Evolutionary conservation across 2,329 filamentous ascomycete genomes (phyloP), one percentile per base, ranked within the genome.

Genomic region (Pseudocercospora vitis): DNA sequence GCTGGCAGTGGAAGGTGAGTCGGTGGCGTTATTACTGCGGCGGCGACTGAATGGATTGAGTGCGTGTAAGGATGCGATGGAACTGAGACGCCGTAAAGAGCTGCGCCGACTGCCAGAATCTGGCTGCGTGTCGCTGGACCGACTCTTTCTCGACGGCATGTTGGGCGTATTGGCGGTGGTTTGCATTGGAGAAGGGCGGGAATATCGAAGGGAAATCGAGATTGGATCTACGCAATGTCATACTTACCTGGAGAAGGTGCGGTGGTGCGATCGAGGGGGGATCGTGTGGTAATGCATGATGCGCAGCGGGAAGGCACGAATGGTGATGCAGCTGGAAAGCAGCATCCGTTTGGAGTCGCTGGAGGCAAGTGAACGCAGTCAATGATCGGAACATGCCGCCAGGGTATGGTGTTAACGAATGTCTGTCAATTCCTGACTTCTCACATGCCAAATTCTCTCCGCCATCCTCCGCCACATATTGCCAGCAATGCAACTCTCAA

Each of bases 1-100:
- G 58, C 59, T 65, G 57, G 57, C 53, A 44, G 62, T 59, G 14
- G 60, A 60, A 11, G 55, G 53, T 9, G 55, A 54, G 40, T 52
- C 49, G 8, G 55, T 55, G 46, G 45, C 50, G 49, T 56, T 53
- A 28, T 57, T 63, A 45, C 63, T 65, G 42, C 67, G 68, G 44
- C 68, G 66, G 39, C 68, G 65, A 33, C 51, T 62, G 61, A 71
- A 70, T 1, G 67, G 68, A 33, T 70, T 69, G 54, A 71, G 62
- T 4, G 57, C 58, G 12, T 66, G 62, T 3, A 71, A 58, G 1
- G 66, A 67, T 12, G 68, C 65, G 45, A 71, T 64, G 45, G 69
- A 70, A 37, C 63, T 65, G 32, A 71, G 61, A 8, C 68, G 66
- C 7, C 61, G 63, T 11, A 67, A 50, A 4, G 65, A 66, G 31